Evolutionary conservation across 2,329 filamentous ascomycete genomes (phyloP).

Genomic region (Cercospora berteroae): DNA sequence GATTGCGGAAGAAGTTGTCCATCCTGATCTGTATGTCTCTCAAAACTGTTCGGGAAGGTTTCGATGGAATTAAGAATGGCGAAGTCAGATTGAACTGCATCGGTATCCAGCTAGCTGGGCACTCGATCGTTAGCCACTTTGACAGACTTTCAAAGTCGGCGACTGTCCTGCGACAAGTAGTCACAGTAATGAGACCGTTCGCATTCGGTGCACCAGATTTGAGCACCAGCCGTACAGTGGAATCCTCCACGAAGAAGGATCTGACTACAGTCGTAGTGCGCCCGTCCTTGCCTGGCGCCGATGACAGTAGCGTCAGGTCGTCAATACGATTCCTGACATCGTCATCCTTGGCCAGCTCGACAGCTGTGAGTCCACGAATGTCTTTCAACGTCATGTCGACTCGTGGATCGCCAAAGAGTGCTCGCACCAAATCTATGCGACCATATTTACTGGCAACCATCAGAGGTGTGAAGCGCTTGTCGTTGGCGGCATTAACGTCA

Average conservation of each 20-base stretch:
- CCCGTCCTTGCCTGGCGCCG: slow-evolving; percentile 67
- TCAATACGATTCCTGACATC: slow-evolving; percentile 96
- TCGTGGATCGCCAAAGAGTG: slow-evolving; percentile 80
- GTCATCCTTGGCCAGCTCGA: slow-evolving; percentile 96
- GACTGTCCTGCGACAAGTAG: slow-evolving; percentile 84
- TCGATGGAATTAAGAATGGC: slow-evolving; percentile 89
- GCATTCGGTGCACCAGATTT: slow-evolving; percentile 89
- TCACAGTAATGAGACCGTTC: slow-evolving; percentile 83
- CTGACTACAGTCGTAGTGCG: slow-evolving; percentile 90
- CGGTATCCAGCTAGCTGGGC: slow-evolving; percentile 93
- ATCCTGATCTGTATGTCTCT: slow-evolving; percentile 83
- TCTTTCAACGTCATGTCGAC: slow-evolving; percentile 85
- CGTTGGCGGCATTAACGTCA: slow-evolving; percentile 94
- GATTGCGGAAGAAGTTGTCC: slow-evolving; percentile 82
- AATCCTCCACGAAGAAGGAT: slow-evolving; percentile 96
- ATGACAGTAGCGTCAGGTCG: slow-evolving; percentile 81
- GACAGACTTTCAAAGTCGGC: slow-evolving; percentile 89
- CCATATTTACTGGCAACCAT: slow-evolving; percentile 99
- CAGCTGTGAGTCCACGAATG: slow-evolving; percentile 81
- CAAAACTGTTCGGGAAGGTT: slow-evolving; percentile 81
- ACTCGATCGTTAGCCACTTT: slow-evolving; percentile 78
- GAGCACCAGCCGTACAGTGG: slow-evolving; percentile 84
- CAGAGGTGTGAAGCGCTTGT: slow-evolving; percentile 88
- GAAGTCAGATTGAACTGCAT: slow-evolving; percentile 73
- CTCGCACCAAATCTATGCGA: slow-evolving; percentile 85